These are phyloP conservation scores for Crithidia acanthocephali DNA, from an alignment of 208 protist species.

Conservation along the genomic window DNA sequence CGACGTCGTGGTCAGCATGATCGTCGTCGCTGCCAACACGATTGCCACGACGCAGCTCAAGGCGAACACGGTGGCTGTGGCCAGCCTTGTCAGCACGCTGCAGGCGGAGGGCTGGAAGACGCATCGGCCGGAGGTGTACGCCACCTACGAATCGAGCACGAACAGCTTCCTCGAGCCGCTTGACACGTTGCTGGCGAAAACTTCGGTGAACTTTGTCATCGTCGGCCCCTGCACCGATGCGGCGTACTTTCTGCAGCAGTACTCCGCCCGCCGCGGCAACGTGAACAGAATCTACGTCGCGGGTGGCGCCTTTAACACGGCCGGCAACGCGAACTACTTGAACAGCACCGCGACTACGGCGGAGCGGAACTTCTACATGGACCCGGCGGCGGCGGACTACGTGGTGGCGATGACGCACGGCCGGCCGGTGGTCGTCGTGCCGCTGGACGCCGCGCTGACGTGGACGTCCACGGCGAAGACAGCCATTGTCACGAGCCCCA, in stretches of 20 bases:
- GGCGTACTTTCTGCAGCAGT: slow-evolving; percentile 52
- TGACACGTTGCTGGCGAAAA: slow-evolving; percentile 23
- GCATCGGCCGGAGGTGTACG: slow-evolving; percentile 51
- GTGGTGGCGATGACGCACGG: slow-evolving; percentile 46
- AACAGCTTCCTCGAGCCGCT: slow-evolving; percentile 40
- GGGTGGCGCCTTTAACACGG: slow-evolving; percentile 53
- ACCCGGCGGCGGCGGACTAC: slow-evolving; percentile 65
- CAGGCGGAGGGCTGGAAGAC: slow-evolving; percentile 43
- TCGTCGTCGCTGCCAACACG: slow-evolving; percentile 56
- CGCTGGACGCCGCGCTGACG: slow-evolving; percentile 43
- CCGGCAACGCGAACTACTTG: slow-evolving; percentile 51
- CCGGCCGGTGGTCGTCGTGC: slow-evolving; percentile 54
- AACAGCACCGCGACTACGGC: slow-evolving; percentile 43
- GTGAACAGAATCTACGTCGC: slow-evolving; percentile 48
- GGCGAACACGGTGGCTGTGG: slow-evolving; percentile 27
- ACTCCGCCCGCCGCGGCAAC: slow-evolving; percentile 22
- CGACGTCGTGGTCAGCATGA: slow-evolving; percentile 62
- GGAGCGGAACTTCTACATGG: slow-evolving; percentile 78
- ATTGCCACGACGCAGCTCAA: slow-evolving; percentile 32
- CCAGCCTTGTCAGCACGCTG: slow-evolving; percentile 42
- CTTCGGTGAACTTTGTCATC: slow-evolving; percentile 52
- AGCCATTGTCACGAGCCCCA: slow-evolving; percentile 28
- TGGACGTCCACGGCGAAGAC: slow-evolving; percentile 48
- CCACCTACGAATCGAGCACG: slow-evolving; percentile 39
- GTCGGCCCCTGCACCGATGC: slow-evolving; percentile 72